Base-by-base conservation (phyloP, 805 yeast genomes). In the Starmerella vaccinii region DNA sequence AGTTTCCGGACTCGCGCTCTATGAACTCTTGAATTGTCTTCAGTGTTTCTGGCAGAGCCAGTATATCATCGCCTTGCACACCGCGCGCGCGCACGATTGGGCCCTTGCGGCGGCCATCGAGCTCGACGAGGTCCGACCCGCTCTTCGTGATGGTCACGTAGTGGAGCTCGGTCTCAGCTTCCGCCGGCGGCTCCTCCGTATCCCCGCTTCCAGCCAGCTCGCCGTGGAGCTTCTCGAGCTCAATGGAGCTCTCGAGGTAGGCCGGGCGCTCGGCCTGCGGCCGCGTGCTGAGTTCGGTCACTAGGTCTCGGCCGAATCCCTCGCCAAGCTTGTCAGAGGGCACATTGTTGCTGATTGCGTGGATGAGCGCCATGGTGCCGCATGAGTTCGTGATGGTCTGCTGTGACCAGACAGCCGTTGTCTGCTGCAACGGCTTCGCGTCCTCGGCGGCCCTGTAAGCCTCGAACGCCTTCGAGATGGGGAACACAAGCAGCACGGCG, bases 371-470 rank as follows among this genome's bases (percentile, higher is more conserved):
- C 66, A 84, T 86, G 29, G 94, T 74, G 5, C 98, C 98, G 69
- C 98, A 90, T 0, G 95, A 94, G 63, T 90, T 90, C 55, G 76
- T 77, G 16, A 92, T 77, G 0, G 88, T 80, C 61, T 90, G 98
- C 57, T 78, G 79, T 59, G 81, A 78, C 97, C 97, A 92, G n/a
- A 74, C 57, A 15, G 80, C 70, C 6, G 59, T 68, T 54, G 55
- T 63, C 22, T 53, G 55, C 6, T 49, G 49, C 22, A 50, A 56
- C 19, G 59, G 50, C 12, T 60, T 48, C 5, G 54, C 46, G 50
- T 78, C 82, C 40, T 71, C 74, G 15, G 57, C 54, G 21, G 58
- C 46, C 42, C 81, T 69, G 50, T 76, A 71, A 15, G 59, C 52
- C 57, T 85, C 92, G 62, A 81, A 83, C 3, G 67, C 62, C 16